Base-by-base conservation (phyloP, 2,329 filamentous ascomycete genomes). In the Ascochyta lentis region DNA sequence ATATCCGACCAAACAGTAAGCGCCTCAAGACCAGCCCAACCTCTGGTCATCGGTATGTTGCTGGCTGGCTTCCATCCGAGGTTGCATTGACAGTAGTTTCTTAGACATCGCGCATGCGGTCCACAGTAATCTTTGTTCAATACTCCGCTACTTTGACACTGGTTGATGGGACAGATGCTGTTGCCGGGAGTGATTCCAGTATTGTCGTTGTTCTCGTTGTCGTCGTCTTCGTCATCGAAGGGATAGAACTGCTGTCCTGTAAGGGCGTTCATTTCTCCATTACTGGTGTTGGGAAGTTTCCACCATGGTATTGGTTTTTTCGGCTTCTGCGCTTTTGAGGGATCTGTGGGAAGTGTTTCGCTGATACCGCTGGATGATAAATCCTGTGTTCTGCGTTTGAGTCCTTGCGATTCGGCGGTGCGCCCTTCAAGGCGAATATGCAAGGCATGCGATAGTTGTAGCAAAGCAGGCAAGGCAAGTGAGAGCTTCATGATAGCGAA, bases 11-110 rank as follows among this genome's bases (percentile, higher is more conserved):
- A 55, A 3, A 56, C 54, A 16, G 54, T 56, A 26, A 56, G 42
- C 19, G 31, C 47, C 15, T 56, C 54, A 27, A 56, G 54, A 7
- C 54, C 54, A 3, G 23, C 50, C 54, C 54, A 56, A 3, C 54
- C 54, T 23, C 54, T 48, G 44, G 43, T 22, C 27, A 23, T 35
- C 1, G 22, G 5, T n/a, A 37, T 10, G 39, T 41, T 9, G 12
- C 15, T 27, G 8, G 22, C 33, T 8, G 48, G 26, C 19, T 56
- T 56, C 48, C 47, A 52, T 27, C 54, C 54, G 24, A 56, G 13
- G 4, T 52, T 29, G 16, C 54, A 56, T 12, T 42, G 47, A 12
- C 54, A 56, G 15, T 43, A 47, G 7, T 9, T 31, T 3, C 16
- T 16, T 8, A 56, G 13, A 13, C 54, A 56, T 35, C 48, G 39